Conservation (phyloP, 768 basidiomycete species). For the Rhizopogon sp. region DNA sequence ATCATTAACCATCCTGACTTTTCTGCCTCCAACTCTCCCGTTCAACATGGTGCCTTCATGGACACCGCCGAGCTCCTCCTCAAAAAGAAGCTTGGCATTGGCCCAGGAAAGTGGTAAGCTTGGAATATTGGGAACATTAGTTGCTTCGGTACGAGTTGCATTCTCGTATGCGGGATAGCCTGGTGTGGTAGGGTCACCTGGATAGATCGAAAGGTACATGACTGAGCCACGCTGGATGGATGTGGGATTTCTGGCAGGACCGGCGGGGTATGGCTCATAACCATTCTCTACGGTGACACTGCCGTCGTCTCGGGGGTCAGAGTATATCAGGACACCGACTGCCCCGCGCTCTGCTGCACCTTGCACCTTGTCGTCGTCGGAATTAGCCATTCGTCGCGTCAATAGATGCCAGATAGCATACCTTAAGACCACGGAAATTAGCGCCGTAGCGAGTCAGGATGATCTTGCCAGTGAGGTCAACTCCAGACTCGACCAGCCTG, state of each 20-base stretch:
- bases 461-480: slow-evolving; percentile 72
- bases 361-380: slow-evolving; percentile 48
- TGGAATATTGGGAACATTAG: slow-evolving; percentile 69
- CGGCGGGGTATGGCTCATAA: slow-evolving; percentile 66
- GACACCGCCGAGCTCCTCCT: slow-evolving; percentile 42
- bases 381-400: slow-evolving; percentile 14
- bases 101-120: slow-evolving; percentile 89
- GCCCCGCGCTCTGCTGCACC: slow-evolving; percentile 83
- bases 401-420: slow-evolving; percentile 21
- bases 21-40: slow-evolving; percentile 44
- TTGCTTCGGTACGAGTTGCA: slow-evolving; percentile 54
- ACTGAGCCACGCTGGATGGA: slow-evolving; percentile 86
- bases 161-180: slow-evolving; percentile 84
- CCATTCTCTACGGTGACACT: slow-evolving; percentile 72
- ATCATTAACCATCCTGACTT: slow-evolving; percentile 50
- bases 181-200: slow-evolving; percentile 83
- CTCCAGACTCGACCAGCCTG: slow-evolving; percentile 56
- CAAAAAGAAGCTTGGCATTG: slow-evolving; percentile 69
- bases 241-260: slow-evolving; percentile 83
- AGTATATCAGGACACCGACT: slow-evolving; percentile 73
- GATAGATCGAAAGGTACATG: slow-evolving; percentile 60
- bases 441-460: slow-evolving; percentile 74
- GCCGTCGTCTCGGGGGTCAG: slow-evolving; percentile 84
- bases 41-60: slow-evolving; percentile 36
- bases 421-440: slow-evolving; percentile 84